Conservation (phyloP, 176 grass and related monocot genomes). For the Phoenix roebelenii region DNA sequence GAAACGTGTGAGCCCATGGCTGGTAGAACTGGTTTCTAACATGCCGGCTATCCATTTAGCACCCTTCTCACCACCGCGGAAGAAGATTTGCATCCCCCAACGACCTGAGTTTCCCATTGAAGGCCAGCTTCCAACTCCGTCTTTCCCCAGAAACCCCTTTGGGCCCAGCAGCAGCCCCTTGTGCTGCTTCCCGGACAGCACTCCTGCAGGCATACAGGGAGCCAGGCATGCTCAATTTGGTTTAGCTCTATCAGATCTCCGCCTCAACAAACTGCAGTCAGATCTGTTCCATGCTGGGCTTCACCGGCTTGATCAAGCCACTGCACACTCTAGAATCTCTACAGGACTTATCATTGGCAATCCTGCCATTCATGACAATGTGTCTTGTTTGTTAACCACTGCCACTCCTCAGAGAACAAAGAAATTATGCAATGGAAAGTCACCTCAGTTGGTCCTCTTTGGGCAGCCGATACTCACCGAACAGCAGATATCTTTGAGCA, state of each 20-base stretch:
- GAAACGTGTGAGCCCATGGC: constrained; percentile 85
- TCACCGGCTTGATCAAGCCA: constrained; percentile 37
- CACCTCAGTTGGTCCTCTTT: constrained; percentile 68
- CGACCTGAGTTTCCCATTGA: constrained; percentile 46
- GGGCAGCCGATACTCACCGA: constrained; percentile 79
- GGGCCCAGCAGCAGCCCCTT: constrained; percentile 30
- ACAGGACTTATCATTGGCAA: constrained; percentile 43
- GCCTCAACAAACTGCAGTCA: constrained; percentile 65
- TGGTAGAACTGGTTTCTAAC: constrained; percentile 78
- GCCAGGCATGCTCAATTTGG: constrained; percentile 99
- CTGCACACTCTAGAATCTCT: constrained; percentile 37
- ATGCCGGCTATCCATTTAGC: constrained; percentile 63
- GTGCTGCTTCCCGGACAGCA: constrained; percentile 64
- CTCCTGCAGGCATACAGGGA: constrained; percentile 99
- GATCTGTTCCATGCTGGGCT: constrained; percentile 39
- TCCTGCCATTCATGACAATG: constrained; percentile 38
- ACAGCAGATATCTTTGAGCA: constrained; percentile 67
- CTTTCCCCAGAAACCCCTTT: constrained; percentile 51
- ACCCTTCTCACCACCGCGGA: constrained; percentile 81
- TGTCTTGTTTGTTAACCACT: constrained; percentile 79
- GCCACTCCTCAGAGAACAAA: constrained; percentile 51
- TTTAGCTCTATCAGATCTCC: constrained; percentile 72
- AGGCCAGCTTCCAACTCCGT: constrained; percentile 34
- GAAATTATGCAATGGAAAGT: constrained; percentile 44
- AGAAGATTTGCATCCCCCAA: constrained; percentile 60